phyloP scores from a whole-genome alignment of 495 filamentous ascomycete genomes.

The Aspergillus nanangensis region DNA sequence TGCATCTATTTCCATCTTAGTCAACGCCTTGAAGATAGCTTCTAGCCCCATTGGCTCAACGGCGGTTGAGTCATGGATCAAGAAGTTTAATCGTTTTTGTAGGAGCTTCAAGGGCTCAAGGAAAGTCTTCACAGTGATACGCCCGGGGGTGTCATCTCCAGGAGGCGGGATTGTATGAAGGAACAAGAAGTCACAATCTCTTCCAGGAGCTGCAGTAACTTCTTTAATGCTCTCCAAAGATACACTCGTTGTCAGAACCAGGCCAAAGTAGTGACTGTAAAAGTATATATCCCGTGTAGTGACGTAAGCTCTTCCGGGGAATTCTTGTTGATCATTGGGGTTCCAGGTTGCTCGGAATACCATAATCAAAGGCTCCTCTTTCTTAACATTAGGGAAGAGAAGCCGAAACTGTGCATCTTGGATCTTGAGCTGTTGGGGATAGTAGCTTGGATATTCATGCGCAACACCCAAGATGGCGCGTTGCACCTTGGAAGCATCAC shows the following conservation, averaged over 20 bases:
- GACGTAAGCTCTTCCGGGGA: conserved; percentile 84
- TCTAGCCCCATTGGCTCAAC: conserved; percentile 60
- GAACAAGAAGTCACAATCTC: conserved; percentile 91
- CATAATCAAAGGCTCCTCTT: conserved; percentile 72
- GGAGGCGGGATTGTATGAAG: conserved; percentile 67
- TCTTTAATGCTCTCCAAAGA: conserved; percentile 73
- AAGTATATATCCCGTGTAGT: conserved; percentile 86
- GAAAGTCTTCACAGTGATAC: conserved; percentile 86
- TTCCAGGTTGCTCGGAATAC: conserved; percentile 74
- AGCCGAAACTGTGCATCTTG: conserved; percentile 93
- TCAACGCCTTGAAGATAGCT: conserved; percentile 58
- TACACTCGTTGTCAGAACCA: conserved; percentile 76
- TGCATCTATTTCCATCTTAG: conserved; percentile 63
- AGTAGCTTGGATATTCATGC: conserved; percentile 72
- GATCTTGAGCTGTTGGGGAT: conserved; percentile 75
- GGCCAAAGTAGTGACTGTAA: conserved; percentile 90
- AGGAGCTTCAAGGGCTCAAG: conserved; percentile 81
- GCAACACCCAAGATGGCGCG: conserved; percentile 30
- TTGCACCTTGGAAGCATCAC: conserved; percentile 44
- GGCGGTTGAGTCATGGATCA: conserved; percentile 70
- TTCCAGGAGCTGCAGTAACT: conserved; percentile 82
- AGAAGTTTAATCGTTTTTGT: conserved; percentile 74
- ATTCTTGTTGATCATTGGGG: conserved; percentile 72
- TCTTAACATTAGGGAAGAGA: conserved; percentile 75
- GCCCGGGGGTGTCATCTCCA: conserved; percentile 59